These are phyloP conservation scores for Cucurbita ficifolia DNA, from an alignment of 306 rosid species.

Conservation along the genomic window DNA sequence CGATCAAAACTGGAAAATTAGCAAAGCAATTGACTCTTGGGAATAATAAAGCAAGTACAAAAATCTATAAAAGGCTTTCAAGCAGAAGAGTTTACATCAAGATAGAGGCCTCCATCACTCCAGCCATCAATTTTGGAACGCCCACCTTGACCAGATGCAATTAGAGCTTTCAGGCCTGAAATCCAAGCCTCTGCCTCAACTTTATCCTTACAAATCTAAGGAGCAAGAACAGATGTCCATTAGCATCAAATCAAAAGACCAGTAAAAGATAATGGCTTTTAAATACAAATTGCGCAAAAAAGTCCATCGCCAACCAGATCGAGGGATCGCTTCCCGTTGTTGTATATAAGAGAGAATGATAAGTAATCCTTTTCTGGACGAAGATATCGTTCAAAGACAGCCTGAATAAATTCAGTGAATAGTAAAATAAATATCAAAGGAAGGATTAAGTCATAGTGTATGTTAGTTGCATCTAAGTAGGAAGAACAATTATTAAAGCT, in stretches of 20 bases:
- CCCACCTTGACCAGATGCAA: slow-evolving; percentile 83
- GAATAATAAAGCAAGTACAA: not conserved
- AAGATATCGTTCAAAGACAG: slow-evolving; percentile 76
- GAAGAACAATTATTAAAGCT: not conserved
- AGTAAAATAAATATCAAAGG: slow-evolving; percentile 7
- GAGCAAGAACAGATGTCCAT: not conserved
- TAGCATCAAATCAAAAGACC: not conserved
- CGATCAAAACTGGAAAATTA: not conserved
- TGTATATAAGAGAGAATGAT: slow-evolving; percentile 85
- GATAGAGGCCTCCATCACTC: slow-evolving; percentile 84
- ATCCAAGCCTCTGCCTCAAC: slow-evolving; percentile 95
- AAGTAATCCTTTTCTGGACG: slow-evolving; percentile 85
- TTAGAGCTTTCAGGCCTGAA: slow-evolving; percentile 71
- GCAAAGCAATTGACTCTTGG: not conserved
- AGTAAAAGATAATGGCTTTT: not conserved
- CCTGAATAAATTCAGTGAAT: slow-evolving; percentile 31
- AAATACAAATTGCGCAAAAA: slow-evolving; percentile 5
- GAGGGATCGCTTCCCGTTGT: slow-evolving; percentile 79
- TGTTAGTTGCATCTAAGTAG: slow-evolving; percentile 3
- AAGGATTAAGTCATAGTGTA: slow-evolving; percentile 1
- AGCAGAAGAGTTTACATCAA: slow-evolving; percentile 52
- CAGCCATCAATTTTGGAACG: slow-evolving; percentile 97
- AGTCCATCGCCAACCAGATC: slow-evolving; percentile 63
- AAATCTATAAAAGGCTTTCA: slow-evolving; percentile 7
- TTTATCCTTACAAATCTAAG: slow-evolving; percentile 95